These are phyloP conservation scores for Asterella californica DNA, from an alignment of 225 moss, liverwort and hornwort genomes.

Conservation along the genomic window DNA sequence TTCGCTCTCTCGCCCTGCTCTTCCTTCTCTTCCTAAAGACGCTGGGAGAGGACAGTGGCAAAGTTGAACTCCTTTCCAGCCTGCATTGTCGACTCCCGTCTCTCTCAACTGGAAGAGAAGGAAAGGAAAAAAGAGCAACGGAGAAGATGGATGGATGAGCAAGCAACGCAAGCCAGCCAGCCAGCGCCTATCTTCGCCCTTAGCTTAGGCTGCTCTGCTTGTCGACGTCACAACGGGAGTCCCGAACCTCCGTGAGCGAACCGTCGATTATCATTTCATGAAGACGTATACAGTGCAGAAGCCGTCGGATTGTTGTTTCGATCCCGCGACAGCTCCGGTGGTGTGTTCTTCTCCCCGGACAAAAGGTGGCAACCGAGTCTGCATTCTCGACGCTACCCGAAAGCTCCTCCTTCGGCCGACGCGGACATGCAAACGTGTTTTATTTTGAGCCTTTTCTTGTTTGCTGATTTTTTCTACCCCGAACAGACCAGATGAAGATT, in stretches of 20 bases:
- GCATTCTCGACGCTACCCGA: not conserved
- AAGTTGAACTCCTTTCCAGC: not conserved
- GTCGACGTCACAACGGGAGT: not conserved
- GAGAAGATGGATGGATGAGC: conserved; percentile 21
- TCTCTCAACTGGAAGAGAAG: not conserved
- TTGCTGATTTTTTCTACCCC: not conserved
- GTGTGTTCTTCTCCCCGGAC: not conserved
- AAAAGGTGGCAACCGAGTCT: not conserved
- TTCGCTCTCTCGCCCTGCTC: not conserved
- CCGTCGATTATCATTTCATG: not conserved
- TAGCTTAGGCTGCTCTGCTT: not conserved
- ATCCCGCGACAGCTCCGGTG: not conserved
- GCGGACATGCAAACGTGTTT: conserved; percentile 6
- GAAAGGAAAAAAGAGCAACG: not conserved
- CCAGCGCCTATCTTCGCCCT: conserved; percentile 7
- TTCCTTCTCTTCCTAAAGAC: not conserved
- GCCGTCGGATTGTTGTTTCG: conserved; percentile 1
- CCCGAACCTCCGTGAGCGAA: not conserved
- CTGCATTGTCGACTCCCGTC: not conserved
- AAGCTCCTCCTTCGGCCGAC: not conserved
- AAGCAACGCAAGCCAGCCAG: conserved; percentile 15
- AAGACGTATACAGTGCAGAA: not conserved
- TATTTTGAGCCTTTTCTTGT: conserved; percentile 10
- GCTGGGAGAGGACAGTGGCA: not conserved
- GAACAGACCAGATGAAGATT: not conserved